phyloP scores from a whole-genome alignment of 2,329 filamentous ascomycete genomes.

The Westerdykella aurantiaca region DNA sequence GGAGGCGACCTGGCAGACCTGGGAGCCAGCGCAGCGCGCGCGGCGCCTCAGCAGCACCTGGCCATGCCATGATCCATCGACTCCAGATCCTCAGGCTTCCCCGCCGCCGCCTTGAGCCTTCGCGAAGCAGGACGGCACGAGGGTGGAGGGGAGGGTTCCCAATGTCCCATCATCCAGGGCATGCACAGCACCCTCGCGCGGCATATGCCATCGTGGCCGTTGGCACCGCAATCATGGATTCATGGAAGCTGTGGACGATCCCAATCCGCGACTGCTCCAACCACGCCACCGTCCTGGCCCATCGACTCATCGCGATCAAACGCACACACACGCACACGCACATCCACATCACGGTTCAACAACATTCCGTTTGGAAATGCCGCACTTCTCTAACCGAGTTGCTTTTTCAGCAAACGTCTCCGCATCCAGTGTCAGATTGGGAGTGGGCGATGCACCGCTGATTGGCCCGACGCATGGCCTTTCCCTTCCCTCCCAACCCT shows the following conservation, averaged over 20 bases:
- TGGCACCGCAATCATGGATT: no score
- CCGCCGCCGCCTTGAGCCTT: conserved; percentile 11
- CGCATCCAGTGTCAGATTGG: conserved; percentile 36
- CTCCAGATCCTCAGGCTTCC: conserved; percentile 8
- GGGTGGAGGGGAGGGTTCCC: not conserved
- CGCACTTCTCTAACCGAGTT: conserved; percentile 27
- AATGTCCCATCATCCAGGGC: conserved; percentile 5
- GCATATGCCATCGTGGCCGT: conserved; percentile 9
- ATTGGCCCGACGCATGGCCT: conserved; percentile 26
- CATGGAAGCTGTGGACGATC: conserved; percentile 3
- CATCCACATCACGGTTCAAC: conserved; percentile 7
- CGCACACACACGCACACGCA: not conserved
- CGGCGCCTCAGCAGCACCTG: conserved; percentile 5
- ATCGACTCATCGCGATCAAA: conserved; percentile 7
- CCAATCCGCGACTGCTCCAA: not conserved
- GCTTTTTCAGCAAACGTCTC: conserved; percentile 28
- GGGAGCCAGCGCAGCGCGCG: conserved; percentile 16
- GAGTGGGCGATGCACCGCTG: conserved; percentile 12
- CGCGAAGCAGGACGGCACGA: conserved; percentile 6
- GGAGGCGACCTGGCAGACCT: no score
- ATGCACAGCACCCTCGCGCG: conserved; percentile 17
- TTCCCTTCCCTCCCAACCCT: conserved; percentile 18
- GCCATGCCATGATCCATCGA: conserved; percentile 6
- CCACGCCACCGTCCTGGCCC: conserved; percentile 17
- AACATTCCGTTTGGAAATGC: conserved; percentile 29